Percentiles rank a stretch among this genome's conserved stretches.
Conservation (phyloP, 129 eudicot species). For the Daucus carota region DNA sequence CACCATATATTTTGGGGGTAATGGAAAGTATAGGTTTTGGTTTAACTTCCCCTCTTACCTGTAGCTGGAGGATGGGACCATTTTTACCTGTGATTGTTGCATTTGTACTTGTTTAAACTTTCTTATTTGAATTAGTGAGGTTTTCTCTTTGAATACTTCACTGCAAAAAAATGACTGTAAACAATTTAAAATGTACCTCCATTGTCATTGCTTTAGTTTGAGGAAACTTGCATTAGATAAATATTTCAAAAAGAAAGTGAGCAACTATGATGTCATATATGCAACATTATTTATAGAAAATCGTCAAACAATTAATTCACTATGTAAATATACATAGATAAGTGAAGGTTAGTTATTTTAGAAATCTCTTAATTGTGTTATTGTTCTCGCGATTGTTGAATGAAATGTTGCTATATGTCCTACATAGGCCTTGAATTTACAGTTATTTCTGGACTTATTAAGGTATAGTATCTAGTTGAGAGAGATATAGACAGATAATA, state of each 20-base stretch:
- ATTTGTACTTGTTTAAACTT: slow-evolving; percentile 1
- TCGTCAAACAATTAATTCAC: background rate
- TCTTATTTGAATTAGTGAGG: background rate
- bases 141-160: background rate
- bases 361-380: background rate
- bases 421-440: background rate
- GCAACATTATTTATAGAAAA: background rate
- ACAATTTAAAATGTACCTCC: background rate
- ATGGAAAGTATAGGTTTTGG: background rate
- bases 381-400: background rate
- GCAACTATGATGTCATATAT: background rate
- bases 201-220: background rate
- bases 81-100: background rate
- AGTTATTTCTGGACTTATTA: background rate
- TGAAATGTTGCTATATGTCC: background rate
- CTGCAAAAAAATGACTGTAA: no score
- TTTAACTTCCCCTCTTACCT: background rate
- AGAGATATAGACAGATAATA: background rate
- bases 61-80: slow-evolving; percentile 10
- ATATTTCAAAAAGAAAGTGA: background rate
- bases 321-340: no score
- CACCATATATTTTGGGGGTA: slow-evolving; percentile 1
- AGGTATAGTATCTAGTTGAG: background rate
- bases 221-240: background rate
- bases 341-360: background rate